Evolutionary conservation across 768 basidiomycete genomes (phyloP).

Genomic region (Ramaria sp.): DNA sequence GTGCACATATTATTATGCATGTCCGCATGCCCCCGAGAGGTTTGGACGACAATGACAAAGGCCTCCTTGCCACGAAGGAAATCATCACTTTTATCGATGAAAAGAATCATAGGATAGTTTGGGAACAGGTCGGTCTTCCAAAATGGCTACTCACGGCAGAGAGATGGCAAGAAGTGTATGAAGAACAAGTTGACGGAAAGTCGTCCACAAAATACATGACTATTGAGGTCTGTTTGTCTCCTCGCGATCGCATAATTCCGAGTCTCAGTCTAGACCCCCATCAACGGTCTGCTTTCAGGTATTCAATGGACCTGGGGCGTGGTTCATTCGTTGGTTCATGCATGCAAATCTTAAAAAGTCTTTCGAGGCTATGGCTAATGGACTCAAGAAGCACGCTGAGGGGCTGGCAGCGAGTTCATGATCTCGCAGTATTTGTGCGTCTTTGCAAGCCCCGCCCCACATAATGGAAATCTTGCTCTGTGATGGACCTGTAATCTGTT

Average conservation of each 20-base stretch:
- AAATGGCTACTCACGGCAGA: conserved; percentile 39
- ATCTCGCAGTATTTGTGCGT: not conserved
- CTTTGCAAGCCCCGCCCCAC: no score
- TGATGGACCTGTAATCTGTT: no score
- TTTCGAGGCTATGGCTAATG: conserved; percentile 1
- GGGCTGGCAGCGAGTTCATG: not conserved
- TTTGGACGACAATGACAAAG: conserved; percentile 30
- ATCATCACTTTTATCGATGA: conserved; percentile 40
- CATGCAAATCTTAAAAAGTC: not conserved
- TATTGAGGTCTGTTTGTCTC: not conserved
- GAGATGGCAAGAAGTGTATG: conserved; percentile 52
- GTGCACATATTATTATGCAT: conserved; percentile 36
- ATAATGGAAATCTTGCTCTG: no score
- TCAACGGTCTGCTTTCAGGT: not conserved
- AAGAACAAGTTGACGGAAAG: conserved; percentile 33
- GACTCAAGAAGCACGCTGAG: not conserved
- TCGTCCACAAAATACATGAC: conserved; percentile 37
- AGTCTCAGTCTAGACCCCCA: not conserved
- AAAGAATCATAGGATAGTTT: conserved; percentile 44
- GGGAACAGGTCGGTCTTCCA: conserved; percentile 34
- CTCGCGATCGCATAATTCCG: no score
- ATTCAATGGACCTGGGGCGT: conserved; percentile 1
- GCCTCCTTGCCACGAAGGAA: conserved; percentile 30
- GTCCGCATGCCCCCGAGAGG: conserved; percentile 51
- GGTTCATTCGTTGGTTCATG: conserved; percentile 3